Conservation (phyloP, 306 rosid genomes). For the Cicer judaicum region DNA sequence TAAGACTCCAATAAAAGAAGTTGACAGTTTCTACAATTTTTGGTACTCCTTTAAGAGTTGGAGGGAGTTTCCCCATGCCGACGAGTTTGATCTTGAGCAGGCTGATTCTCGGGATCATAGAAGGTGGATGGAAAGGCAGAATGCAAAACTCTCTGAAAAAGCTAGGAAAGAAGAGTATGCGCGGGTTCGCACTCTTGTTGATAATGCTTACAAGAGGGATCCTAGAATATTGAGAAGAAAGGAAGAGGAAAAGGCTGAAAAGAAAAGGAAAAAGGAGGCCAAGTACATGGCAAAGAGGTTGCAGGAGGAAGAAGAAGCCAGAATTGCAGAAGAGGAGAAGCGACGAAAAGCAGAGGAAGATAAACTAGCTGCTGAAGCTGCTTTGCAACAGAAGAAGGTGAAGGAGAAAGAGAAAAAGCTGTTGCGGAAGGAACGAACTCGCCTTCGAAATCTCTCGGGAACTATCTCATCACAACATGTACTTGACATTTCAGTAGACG, state of each 20-base stretch:
- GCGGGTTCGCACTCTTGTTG: conserved; percentile 87
- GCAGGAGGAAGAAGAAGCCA: conserved; percentile 91
- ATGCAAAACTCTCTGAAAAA: conserved; percentile 87
- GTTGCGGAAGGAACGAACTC: conserved; percentile 87
- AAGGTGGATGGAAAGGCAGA: conserved; percentile 99
- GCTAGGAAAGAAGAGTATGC: conserved; percentile 93
- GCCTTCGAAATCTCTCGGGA: conserved; percentile 75
- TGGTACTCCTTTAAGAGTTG: conserved; percentile 96
- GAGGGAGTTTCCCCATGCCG: conserved; percentile 98
- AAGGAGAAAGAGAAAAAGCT: conserved; percentile 97
- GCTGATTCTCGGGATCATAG: conserved; percentile 95
- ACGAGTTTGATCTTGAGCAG: conserved; percentile 96
- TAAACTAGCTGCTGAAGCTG: conserved; percentile 78
- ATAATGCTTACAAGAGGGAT: conserved; percentile 92
- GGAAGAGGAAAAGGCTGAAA: conserved; percentile 87
- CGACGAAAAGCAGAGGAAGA: conserved; percentile 78
- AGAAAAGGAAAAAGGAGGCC: conserved; percentile 87
- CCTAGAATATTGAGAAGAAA: conserved; percentile 88
- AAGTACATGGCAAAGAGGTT: conserved; percentile 79
- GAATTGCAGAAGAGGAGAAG: conserved; percentile 86
- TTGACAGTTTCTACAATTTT: conserved; percentile 81
- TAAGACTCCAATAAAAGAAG: conserved; percentile 64
- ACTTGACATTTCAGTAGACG: conserved; percentile 67
- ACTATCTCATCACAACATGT: conserved; percentile 57
- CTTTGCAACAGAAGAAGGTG: conserved; percentile 77